Conservation (phyloP, 768 basidiomycete genomes). For the Mycena maculata region DNA sequence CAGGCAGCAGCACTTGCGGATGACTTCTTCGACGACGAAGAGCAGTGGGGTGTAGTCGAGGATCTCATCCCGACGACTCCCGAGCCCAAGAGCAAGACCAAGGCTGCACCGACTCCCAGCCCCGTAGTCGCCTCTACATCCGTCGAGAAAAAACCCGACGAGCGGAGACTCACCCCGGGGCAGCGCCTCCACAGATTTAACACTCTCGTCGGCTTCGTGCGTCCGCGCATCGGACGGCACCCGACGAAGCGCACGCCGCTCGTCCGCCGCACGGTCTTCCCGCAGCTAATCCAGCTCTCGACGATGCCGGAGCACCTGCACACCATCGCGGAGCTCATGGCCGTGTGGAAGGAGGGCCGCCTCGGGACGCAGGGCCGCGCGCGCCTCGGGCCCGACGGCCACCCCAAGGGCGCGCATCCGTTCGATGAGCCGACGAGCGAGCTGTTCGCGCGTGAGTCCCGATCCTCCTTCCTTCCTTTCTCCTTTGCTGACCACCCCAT, state of each 20-base stretch:
- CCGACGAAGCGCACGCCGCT: conserved; percentile 27
- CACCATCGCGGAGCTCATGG: conserved; percentile 29
- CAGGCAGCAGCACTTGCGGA: background rate
- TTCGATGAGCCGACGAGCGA: conserved; percentile 30
- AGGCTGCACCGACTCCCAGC: background rate
- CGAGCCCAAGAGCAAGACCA: background rate
- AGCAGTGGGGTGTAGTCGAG: conserved; percentile 21
- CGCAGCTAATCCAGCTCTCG: conserved; percentile 31
- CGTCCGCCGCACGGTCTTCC: conserved; percentile 24
- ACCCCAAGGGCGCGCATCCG: conserved; percentile 26
- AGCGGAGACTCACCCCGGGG: background rate
- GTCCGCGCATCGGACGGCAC: conserved; percentile 29
- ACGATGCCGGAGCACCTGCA: conserved; percentile 22
- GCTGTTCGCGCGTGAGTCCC: conserved; percentile 31
- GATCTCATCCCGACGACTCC: conserved; percentile 23
- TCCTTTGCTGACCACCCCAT: background rate
- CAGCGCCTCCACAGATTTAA: conserved; percentile 17
- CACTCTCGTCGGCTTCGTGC: conserved; percentile 23
- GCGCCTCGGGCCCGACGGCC: conserved; percentile 23
- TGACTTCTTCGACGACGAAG: conserved; percentile 21
- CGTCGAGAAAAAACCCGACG: background rate
- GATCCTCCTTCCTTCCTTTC: background rate
- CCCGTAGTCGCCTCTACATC: conserved; percentile 16
- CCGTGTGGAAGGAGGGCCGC: conserved; percentile 32
- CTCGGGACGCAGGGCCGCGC: conserved; percentile 32